Conservation (phyloP, 2,329 filamentous ascomycete species). For the Trichoderma atrobrunneum region DNA sequence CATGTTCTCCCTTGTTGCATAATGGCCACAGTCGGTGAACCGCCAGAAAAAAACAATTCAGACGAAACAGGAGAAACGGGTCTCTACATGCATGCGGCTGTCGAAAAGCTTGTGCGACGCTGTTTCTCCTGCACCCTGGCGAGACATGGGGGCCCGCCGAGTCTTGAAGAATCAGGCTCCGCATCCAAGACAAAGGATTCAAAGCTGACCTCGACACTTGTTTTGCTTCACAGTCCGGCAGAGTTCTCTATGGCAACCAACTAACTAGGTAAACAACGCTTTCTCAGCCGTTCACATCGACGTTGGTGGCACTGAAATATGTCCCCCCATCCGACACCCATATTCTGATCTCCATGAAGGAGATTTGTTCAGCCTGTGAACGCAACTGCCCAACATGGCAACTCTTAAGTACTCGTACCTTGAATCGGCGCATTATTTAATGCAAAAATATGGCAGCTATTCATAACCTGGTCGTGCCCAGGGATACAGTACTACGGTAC, state of each 20-base stretch:
- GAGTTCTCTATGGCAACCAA: not conserved
- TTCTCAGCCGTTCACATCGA: not conserved
- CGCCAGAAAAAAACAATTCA: slow-evolving; percentile 2
- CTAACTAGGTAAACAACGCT: not conserved
- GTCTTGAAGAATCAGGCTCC: slow-evolving; percentile 3
- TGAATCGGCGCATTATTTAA: not conserved
- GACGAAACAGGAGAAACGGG: slow-evolving; percentile 18
- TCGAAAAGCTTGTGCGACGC: not conserved
- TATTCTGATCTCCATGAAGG: not conserved
- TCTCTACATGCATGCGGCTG: not conserved
- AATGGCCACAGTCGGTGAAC: slow-evolving; percentile 2
- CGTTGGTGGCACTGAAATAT: not conserved
- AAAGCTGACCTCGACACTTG: not conserved
- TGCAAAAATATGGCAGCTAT: not conserved
- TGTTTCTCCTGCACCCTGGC: not conserved
- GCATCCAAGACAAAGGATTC: not conserved
- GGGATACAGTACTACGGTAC: not conserved
- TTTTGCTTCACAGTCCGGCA: not conserved
- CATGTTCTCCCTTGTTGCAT: slow-evolving; percentile 14
- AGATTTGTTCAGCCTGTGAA: not conserved
- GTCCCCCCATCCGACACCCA: not conserved
- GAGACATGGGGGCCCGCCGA: not conserved
- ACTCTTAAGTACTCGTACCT: not conserved
- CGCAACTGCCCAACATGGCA: not conserved
- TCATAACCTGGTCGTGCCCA: not conserved